Evolutionary conservation across 805 yeast genomes (phyloP), one percentile per base, ranked within the genome.

Genomic region (Saccharomycodes ludwigii): DNA sequence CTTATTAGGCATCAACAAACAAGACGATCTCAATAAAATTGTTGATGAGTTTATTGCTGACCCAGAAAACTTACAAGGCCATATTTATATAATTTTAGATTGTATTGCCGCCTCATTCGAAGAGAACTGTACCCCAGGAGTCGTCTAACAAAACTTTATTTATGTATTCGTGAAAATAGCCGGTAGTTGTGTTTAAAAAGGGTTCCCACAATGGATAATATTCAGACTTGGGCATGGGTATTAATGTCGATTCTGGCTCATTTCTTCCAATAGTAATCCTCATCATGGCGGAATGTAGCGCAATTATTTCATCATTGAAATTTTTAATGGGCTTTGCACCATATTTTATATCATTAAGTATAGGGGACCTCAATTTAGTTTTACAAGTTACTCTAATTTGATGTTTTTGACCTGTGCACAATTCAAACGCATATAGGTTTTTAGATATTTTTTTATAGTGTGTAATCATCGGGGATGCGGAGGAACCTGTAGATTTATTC

Each of bases 341-440:
- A 38, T 54, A 52, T 29, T 35, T 40, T 4, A 19, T 5, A 34
- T 61, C 64, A 34, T 55, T 52, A 7, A 47, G 18, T 4, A 61
- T 42, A 1, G 65, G 60, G 5, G 32, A 35, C 2, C 37, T 28
- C 4, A 59, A 21, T 1, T 23, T 34, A 3, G 36, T 27, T 2
- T 47, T 33, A 3, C 57, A 34, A 31, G 59, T 65, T 11, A 39
- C 33, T 27, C 67, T 41, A 7, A 63, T 53, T 32, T 63, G 68
- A 32, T 59, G 66, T 29, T 59, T 63, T 33, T 50, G 45, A 2
- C 67, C 67, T 2, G 67, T 57, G 1, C 40, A 36, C 7, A 63
- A 36, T 34, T 61, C 57, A 6, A 61, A 23, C 1, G 54, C 36
- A 5, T 50, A 37, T 10, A 56, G 37, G 15, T 40, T 35, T 5